Evolutionary conservation across 2,329 filamentous ascomycete species (phyloP), one percentile per base, ranked within the genome.

Genomic region (Huntiella abstrusa): DNA sequence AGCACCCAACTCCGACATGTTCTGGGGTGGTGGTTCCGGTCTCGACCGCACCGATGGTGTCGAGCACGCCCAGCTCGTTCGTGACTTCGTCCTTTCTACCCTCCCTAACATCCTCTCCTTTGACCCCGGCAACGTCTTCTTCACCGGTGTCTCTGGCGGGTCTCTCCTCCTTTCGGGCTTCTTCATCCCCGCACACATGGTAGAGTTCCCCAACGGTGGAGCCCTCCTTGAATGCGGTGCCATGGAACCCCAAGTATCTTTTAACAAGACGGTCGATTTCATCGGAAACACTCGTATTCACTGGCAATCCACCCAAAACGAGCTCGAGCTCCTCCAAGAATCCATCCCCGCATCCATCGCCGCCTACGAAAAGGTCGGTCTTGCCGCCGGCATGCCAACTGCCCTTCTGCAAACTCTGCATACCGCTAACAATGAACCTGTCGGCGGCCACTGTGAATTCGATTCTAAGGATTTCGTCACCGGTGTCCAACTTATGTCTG

Each of bases 381-480:
- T 58, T 0, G 51, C 54, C 10, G 62, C 62, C 1, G 71, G 71
- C 0, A 47, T 75, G 33, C 57, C 52, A 36, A 54, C 61, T 0
- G 56, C 54, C 28, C 60, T 70, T 52, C 61, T 74, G 53, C 69
- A 67, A 28, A 56, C 61, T 2, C 55, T 73, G 46, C 70, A 74
- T 60, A 76, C 72, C 1, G 69, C 71, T 1, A 68, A 76, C 52
- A 73, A 71, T 51, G 64, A 65, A 3, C 71, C 71, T 2, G 58
- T 62, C 16, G 71, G 70, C 34, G 71, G 71, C 0, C 72, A 76
- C 56, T 76, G 72, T 59, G 70, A 64, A 45, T 76, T 76, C 49
- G 72, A 76, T 54, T 67, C 60, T 10, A 51, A 66, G 53, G 67
- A 58, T 7, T 76, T 75, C 51, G 65, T 67, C 7, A 64, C 61